These are phyloP conservation scores for Akebia trifoliata DNA, from an alignment of 164 flowering plant genomes.

Conservation along the genomic window DNA sequence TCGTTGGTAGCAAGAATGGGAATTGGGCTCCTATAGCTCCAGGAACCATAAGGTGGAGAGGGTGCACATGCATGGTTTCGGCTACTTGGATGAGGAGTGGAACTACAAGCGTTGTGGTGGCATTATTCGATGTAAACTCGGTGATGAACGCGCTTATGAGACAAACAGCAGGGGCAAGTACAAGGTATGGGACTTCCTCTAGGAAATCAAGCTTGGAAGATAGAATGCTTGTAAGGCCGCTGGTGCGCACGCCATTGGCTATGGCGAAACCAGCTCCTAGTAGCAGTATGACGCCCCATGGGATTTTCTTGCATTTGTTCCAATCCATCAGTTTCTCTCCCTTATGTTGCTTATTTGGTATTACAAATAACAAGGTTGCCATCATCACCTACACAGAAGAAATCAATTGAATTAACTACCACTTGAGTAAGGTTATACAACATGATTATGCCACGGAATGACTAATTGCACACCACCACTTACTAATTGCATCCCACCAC, in stretches of 20 bases:
- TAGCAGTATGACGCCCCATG: slow-evolving; percentile 71
- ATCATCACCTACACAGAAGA: slow-evolving; percentile 55
- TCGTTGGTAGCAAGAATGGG: slow-evolving; percentile 67
- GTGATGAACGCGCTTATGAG: slow-evolving; percentile 56
- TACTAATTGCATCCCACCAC: too few species aligned
- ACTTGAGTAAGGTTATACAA: not conserved
- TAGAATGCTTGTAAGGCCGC: slow-evolving; percentile 67
- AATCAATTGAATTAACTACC: not conserved
- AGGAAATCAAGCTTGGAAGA: slow-evolving; percentile 52
- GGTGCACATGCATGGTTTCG: slow-evolving; percentile 54
- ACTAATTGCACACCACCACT: too few species aligned
- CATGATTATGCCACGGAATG: too few species aligned
- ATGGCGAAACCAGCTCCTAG: slow-evolving; percentile 95
- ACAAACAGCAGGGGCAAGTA: slow-evolving; percentile 67
- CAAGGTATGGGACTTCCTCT: slow-evolving; percentile 50
- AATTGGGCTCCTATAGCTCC: slow-evolving; percentile 89
- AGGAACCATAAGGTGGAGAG: slow-evolving; percentile 71
- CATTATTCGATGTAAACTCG: slow-evolving; percentile 81
- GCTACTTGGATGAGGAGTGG: slow-evolving; percentile 77
- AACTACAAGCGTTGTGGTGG: slow-evolving; percentile 65
- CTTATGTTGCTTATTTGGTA: slow-evolving; percentile 63
- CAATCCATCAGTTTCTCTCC: slow-evolving; percentile 94
- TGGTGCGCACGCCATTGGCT: slow-evolving; percentile 70
- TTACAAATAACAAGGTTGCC: slow-evolving; percentile 86
- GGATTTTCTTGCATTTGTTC: slow-evolving; percentile 94